phyloP scores from a whole-genome alignment of 2,329 filamentous ascomycete species.

The Arthrobotrys entomopaga region DNA sequence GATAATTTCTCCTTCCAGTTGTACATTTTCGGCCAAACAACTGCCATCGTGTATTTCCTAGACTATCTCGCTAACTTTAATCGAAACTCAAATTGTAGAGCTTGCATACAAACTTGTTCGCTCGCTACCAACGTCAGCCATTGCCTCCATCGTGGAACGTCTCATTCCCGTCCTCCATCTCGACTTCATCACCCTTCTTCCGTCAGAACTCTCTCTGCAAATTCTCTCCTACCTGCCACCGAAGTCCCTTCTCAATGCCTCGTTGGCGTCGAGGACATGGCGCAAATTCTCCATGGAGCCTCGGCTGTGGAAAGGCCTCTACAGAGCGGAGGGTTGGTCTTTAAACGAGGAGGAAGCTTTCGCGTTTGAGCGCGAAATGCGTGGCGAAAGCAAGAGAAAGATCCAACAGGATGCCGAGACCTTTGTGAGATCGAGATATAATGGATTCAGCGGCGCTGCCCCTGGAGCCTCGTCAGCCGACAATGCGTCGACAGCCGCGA shows the following conservation, averaged over 20 bases:
- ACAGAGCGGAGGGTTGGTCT: slow-evolving; percentile 86
- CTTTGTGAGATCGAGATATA: slow-evolving; percentile 43
- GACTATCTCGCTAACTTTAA: slow-evolving; percentile 35
- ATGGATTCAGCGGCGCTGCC: slow-evolving; percentile 14
- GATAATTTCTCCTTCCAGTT: slow-evolving; percentile 51
- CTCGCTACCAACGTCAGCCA: slow-evolving; percentile 79
- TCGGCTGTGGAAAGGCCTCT: slow-evolving; percentile 85
- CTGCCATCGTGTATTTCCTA: neutral
- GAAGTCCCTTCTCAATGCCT: slow-evolving; percentile 79
- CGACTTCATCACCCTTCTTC: slow-evolving; percentile 86
- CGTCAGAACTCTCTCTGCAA: slow-evolving; percentile 88
- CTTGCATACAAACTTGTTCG: slow-evolving; percentile 81
- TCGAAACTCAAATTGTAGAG: slow-evolving; percentile 66
- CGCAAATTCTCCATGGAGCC: slow-evolving; percentile 82
- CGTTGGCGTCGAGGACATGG: slow-evolving; percentile 83
- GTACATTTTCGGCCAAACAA: slow-evolving; percentile 19
- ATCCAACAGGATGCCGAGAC: slow-evolving; percentile 44
- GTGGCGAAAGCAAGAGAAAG: slow-evolving; percentile 61
- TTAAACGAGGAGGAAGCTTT: slow-evolving; percentile 74
- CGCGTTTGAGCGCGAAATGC: slow-evolving; percentile 71
- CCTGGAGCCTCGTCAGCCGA: slow-evolving; percentile 15
- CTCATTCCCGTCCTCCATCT: slow-evolving; percentile 87
- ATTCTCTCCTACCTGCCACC: slow-evolving; percentile 88
- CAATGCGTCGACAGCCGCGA: slow-evolving; percentile 41
- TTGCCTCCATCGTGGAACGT: slow-evolving; percentile 81